phyloP scores from a whole-genome alignment of 805 yeast genomes.

The Helenozyma rhizophorensis region DNA sequence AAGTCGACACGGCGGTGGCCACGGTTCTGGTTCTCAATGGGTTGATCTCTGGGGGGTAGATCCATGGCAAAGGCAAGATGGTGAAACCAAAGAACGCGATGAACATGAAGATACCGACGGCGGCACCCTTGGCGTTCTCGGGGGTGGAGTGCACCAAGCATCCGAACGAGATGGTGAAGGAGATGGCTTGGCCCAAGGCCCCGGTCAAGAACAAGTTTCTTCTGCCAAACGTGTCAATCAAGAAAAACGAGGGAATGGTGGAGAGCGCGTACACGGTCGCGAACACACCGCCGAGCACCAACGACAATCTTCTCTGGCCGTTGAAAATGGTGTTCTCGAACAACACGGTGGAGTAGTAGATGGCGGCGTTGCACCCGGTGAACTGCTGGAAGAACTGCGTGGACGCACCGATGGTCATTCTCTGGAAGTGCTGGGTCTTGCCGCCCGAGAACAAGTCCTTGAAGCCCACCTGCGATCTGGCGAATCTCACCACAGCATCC shows the following conservation, averaged over 20 bases:
- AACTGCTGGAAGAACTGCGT: conserved; percentile 69
- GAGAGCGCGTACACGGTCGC: conserved; percentile 57
- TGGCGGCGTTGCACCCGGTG: conserved; percentile 68
- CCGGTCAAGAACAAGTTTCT: conserved; percentile 43
- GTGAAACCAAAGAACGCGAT: conserved; percentile 42
- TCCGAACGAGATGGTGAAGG: conserved; percentile 39
- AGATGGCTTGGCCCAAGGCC: conserved; percentile 37
- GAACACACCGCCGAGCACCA: conserved; percentile 63
- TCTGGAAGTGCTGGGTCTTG: conserved; percentile 56
- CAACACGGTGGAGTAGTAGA: conserved; percentile 58
- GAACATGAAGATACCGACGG: conserved; percentile 42
- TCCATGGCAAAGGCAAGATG: conserved; percentile 43
- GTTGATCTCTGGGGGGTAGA: conserved; percentile 45
- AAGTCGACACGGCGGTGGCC: conserved; percentile 40
- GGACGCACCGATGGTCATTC: conserved; percentile 60
- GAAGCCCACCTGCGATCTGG: conserved; percentile 41
- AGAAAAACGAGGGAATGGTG: conserved; percentile 42
- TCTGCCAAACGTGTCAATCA: conserved; percentile 41
- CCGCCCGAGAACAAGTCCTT: conserved; percentile 46
- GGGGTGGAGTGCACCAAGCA: conserved; percentile 30
- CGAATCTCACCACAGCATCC: conserved; percentile 48
- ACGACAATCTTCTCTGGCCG: conserved; percentile 45
- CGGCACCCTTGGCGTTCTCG: conserved; percentile 40
- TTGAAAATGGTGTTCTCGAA: conserved; percentile 49
- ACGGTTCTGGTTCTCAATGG: conserved; percentile 45